Percentiles rank a stretch among this genome's conserved stretches.
Conservation (phyloP, 495 filamentous ascomycete genomes). For the Apiosordaria backusii region DNA sequence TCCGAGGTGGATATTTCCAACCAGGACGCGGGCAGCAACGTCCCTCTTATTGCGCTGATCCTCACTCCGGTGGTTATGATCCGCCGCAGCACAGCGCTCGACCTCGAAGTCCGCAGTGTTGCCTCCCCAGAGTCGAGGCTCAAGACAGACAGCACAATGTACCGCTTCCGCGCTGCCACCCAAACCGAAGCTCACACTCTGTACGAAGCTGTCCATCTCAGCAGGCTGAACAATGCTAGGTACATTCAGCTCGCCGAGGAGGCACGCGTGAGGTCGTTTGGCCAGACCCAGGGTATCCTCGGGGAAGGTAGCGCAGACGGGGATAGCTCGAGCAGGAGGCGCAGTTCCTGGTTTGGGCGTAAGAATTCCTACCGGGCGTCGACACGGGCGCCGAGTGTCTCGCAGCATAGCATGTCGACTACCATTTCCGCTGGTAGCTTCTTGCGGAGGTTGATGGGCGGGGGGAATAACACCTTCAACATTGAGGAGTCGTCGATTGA, state of each 20-base stretch:
- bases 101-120: slow-evolving; percentile 87
- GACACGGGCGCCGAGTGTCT: slow-evolving; percentile 47
- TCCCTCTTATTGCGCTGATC: slow-evolving; percentile 72
- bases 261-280: slow-evolving; percentile 49
- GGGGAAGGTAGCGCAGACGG: slow-evolving; percentile 39
- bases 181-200: slow-evolving; percentile 73
- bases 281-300: slow-evolving; percentile 33
- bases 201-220: slow-evolving; percentile 77
- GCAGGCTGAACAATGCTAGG: slow-evolving; percentile 81
- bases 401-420: slow-evolving; percentile 42
- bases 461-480: slow-evolving; percentile 65
- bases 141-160: slow-evolving; percentile 63
- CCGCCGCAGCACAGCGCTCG: slow-evolving; percentile 81
- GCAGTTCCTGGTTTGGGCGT: slow-evolving; percentile 55
- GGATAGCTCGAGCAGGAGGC: slow-evolving; percentile 35
- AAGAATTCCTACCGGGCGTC: slow-evolving; percentile 57
- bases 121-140: slow-evolving; percentile 69
- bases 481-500: slow-evolving; percentile 59
- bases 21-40: slow-evolving; percentile 34
- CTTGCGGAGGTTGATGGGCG: slow-evolving; percentile 55
- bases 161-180: slow-evolving; percentile 72
- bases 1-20: slow-evolving; percentile 38
- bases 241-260: slow-evolving; percentile 75
- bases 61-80: slow-evolving; percentile 86
- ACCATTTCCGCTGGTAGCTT: slow-evolving; percentile 72